Conservation (phyloP, 2,329 filamentous ascomycete genomes). For the Cladosporium halotolerans region DNA sequence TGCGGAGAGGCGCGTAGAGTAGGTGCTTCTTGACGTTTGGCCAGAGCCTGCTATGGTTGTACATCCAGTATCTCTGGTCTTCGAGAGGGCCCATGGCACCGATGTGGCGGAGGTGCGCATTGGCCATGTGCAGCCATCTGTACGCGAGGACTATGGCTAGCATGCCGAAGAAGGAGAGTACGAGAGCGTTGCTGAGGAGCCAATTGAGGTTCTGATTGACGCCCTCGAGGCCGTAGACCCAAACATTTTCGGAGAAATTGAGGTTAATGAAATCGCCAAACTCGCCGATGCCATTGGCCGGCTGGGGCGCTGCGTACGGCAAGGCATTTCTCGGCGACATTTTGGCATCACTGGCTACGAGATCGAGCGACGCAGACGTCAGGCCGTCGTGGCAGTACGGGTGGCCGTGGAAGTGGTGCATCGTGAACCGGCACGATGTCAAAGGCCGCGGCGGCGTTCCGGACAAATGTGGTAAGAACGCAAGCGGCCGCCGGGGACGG, state of each 20-base stretch:
- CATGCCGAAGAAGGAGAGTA: conserved; percentile 32
- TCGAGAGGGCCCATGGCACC: conserved; percentile 37
- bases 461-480: conserved; percentile 9
- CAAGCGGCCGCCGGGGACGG: background rate
- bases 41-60: conserved; percentile 41
- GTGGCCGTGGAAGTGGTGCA: conserved; percentile 1
- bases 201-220: conserved; percentile 45
- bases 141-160: conserved; percentile 35
- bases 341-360: background rate
- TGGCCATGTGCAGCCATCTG: conserved; percentile 37
- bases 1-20: conserved; percentile 64
- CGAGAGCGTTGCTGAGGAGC: conserved; percentile 40
- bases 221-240: conserved; percentile 40
- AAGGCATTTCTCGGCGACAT: background rate
- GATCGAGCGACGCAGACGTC: background rate
- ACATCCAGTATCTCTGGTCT: conserved; percentile 41
- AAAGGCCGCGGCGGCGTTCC: background rate
- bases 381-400: conserved; percentile 5
- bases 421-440: conserved; percentile 8
- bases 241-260: background rate
- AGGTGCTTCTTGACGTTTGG: conserved; percentile 60
- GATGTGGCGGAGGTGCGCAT: conserved; percentile 41
- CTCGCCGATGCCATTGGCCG: conserved; percentile 14
- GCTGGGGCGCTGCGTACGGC: background rate
- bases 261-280: conserved; percentile 9